phyloP scores from a whole-genome alignment of 2,329 filamentous ascomycete genomes.

The Hymenoscyphus occultus region DNA sequence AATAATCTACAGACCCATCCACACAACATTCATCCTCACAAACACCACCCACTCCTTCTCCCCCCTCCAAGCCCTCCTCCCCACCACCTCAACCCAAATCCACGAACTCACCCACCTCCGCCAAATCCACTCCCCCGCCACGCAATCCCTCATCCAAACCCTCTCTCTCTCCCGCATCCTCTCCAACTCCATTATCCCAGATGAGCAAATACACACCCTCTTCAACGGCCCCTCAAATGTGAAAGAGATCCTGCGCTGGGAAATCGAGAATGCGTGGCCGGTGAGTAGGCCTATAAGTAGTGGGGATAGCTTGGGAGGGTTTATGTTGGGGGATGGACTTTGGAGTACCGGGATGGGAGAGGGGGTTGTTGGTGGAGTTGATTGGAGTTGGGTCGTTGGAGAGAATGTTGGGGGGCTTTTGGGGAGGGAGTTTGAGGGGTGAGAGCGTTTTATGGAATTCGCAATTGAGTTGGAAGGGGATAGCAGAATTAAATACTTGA shows the following conservation, averaged over 20 bases:
- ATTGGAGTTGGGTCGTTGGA: constrained; percentile 18
- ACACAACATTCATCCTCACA: constrained; percentile 17
- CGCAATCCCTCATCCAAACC: background rate
- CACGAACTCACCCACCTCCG: constrained; percentile 20
- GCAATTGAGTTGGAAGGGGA: too few relatives aligned
- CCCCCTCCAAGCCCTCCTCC: constrained; percentile 12
- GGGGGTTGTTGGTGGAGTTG: constrained; percentile 15
- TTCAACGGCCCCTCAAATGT: constrained; percentile 1
- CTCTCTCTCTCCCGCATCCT: constrained; percentile 16
- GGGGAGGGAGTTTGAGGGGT: background rate
- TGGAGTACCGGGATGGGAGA: constrained; percentile 18
- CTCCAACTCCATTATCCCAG: constrained; percentile 8
- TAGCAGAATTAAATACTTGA: too few relatives aligned
- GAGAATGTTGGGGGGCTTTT: constrained; percentile 18
- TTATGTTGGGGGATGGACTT: constrained; percentile 16
- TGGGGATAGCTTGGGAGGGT: constrained; percentile 6
- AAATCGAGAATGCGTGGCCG: constrained; percentile 22
- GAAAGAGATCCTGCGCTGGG: constrained; percentile 1
- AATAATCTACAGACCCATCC: constrained; percentile 14
- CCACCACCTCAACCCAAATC: constrained; percentile 6
- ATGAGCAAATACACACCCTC: background rate
- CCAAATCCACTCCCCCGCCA: constrained; percentile 8
- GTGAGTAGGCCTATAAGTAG: constrained; percentile 11
- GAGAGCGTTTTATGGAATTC: background rate
- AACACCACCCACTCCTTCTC: background rate